Percentiles rank a stretch among this genome's conserved stretches.
Evolutionary conservation across 768 basidiomycete genomes (phyloP).

Genomic region (Gloeophyllum trabeum): DNA sequence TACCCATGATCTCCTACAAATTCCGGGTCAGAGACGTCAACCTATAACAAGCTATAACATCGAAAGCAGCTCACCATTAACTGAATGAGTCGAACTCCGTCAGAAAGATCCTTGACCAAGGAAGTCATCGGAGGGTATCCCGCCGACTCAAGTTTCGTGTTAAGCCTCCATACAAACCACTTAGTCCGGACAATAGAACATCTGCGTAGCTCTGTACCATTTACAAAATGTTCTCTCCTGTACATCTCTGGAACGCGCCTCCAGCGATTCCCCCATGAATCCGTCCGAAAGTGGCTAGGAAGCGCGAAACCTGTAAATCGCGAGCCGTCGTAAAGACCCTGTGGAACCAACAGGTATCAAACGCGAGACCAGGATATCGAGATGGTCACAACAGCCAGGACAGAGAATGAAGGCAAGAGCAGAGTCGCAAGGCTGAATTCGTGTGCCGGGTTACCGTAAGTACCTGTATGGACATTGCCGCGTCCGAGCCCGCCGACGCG

Average conservation of each 20-base stretch:
- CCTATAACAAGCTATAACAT: neutral
- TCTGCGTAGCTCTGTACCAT: constrained; percentile 39
- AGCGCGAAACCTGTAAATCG: constrained; percentile 15
- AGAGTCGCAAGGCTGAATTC: too few species aligned
- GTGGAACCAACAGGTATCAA: too few species aligned
- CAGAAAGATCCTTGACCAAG: constrained; percentile 82
- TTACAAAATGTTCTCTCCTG: constrained; percentile 74
- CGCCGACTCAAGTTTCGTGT: constrained; percentile 83
- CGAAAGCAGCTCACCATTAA: constrained; percentile 58
- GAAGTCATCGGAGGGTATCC: constrained; percentile 84
- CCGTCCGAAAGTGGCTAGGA: constrained; percentile 6
- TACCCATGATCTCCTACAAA: constrained; percentile 92
- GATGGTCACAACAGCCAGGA: too few species aligned
- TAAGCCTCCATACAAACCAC: constrained; percentile 54
- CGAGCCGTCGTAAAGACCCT: too few species aligned
- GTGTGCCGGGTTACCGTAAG: too few species aligned
- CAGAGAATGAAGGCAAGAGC: too few species aligned
- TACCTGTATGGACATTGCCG: too few species aligned
- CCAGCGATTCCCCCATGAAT: constrained; percentile 43
- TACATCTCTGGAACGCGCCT: constrained; percentile 40
- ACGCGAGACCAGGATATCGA: too few species aligned
- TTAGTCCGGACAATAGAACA: constrained; percentile 1
- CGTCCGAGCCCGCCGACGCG: too few species aligned
- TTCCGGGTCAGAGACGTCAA: neutral
- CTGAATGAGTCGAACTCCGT: constrained; percentile 93